Conservation (phyloP, 306 rosid species). For the Rosa persica region DNA sequence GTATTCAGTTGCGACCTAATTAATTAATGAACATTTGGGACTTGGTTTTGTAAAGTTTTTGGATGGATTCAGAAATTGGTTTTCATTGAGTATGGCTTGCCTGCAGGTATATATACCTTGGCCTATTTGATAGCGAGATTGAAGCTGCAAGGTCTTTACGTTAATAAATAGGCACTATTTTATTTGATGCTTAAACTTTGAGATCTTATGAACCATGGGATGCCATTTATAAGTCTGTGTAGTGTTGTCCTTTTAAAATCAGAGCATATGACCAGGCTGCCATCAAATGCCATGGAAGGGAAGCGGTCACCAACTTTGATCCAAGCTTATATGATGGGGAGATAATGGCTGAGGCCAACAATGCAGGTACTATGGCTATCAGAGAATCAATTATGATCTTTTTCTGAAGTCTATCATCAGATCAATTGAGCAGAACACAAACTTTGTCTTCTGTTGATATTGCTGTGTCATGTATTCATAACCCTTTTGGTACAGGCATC, state of each 20-base stretch:
- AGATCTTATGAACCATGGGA: conserved; percentile 8
- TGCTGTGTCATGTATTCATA: background rate
- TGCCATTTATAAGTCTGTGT: conserved; percentile 7
- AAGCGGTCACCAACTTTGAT: conserved; percentile 87
- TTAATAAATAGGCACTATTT: conserved; percentile 20
- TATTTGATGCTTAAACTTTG: conserved; percentile 19
- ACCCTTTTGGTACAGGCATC: conserved; percentile 37
- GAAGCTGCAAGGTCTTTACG: conserved; percentile 90
- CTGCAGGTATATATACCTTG: conserved; percentile 93
- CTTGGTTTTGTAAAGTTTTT: background rate
- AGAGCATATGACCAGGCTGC: conserved; percentile 98
- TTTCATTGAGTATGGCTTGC: conserved; percentile 39
- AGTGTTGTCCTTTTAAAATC: conserved; percentile 32
- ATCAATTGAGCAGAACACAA: background rate
- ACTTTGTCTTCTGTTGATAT: no score
- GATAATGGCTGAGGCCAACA: conserved; percentile 46
- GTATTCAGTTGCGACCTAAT: background rate
- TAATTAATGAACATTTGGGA: background rate
- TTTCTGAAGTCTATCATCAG: background rate
- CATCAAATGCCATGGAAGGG: conserved; percentile 77
- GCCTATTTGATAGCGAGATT: conserved; percentile 84
- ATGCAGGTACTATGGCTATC: conserved; percentile 43
- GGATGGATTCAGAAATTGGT: conserved; percentile 28
- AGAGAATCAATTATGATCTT: background rate
- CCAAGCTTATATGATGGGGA: conserved; percentile 60